Percentiles rank a stretch among this genome's conserved stretches.
These are phyloP conservation scores for Monilinia fructicola DNA, from an alignment of 2,329 filamentous ascomycete species.

Conservation along the genomic window DNA sequence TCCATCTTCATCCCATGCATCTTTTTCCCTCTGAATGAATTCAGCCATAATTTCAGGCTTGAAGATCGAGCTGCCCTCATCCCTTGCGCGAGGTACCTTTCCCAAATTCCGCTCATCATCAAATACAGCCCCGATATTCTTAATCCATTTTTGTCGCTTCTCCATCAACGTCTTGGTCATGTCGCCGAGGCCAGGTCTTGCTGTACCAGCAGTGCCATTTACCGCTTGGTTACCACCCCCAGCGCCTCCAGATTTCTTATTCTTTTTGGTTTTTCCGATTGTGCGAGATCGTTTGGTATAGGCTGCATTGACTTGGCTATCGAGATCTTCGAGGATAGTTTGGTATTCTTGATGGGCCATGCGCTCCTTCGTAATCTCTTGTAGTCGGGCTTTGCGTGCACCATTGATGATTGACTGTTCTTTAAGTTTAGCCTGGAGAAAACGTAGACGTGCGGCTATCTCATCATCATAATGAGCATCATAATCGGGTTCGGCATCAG, in stretches of 20 bases:
- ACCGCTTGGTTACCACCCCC: slow-evolving; percentile 66
- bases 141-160: slow-evolving; percentile 82
- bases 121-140: slow-evolving; percentile 87
- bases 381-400: slow-evolving; percentile 80
- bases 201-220: slow-evolving; percentile 58
- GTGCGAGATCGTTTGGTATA: slow-evolving; percentile 95
- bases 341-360: slow-evolving; percentile 97
- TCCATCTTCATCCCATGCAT: slow-evolving; percentile 70
- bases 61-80: slow-evolving; percentile 71
- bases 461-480: slow-evolving; percentile 92
- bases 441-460: slow-evolving; percentile 82
- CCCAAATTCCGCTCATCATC: slow-evolving; percentile 60
- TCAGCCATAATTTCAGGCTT: slow-evolving; percentile 69
- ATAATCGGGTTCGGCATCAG: slow-evolving; percentile 70
- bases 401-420: slow-evolving; percentile 86
- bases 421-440: slow-evolving; percentile 78
- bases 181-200: slow-evolving; percentile 83
- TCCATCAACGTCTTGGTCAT: slow-evolving; percentile 92
- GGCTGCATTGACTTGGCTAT: slow-evolving; percentile 89
- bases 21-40: slow-evolving; percentile 76
- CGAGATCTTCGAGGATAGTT: slow-evolving; percentile 94
- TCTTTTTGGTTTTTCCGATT: slow-evolving; percentile 91
- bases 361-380: slow-evolving; percentile 84
- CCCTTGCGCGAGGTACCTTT: slow-evolving; percentile 63
- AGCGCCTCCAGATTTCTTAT: slow-evolving; percentile 74